These are phyloP conservation scores for Handroanthus guayacan DNA, from an alignment of 257 asterid genomes.

Conservation along the genomic window DNA sequence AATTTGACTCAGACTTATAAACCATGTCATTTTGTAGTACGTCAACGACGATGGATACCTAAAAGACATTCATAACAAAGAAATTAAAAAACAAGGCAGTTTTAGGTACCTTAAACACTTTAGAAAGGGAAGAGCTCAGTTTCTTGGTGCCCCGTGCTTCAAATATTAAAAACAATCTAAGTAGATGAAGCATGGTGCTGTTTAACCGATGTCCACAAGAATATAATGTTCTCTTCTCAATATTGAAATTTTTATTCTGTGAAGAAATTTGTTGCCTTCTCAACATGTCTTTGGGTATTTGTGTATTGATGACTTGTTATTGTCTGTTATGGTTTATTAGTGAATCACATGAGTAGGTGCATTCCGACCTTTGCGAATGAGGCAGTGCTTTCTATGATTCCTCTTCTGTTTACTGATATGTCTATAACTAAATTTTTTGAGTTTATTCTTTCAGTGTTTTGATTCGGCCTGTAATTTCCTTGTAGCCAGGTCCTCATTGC, in stretches of 20 bases:
- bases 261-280: conserved; percentile 1
- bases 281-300: conserved; percentile 10
- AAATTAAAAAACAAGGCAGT: not conserved
- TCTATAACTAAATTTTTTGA: not conserved
- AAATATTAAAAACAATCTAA: not conserved
- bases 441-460: conserved; percentile 34
- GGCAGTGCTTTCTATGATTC: conserved; percentile 28
- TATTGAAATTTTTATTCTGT: conserved; percentile 2
- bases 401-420: conserved; percentile 20
- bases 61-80: not conserved
- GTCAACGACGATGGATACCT: not conserved
- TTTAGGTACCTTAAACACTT: conserved; percentile 26
- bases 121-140: conserved; percentile 6
- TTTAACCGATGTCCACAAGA: not conserved
- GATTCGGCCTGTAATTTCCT: conserved; percentile 31
- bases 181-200: conserved; percentile 5
- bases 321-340: conserved; percentile 26
- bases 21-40: not conserved
- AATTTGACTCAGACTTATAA: conserved; percentile 7
- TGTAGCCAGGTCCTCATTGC: conserved; percentile 86
- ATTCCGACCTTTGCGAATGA: conserved; percentile 17
- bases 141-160: conserved; percentile 17
- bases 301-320: conserved; percentile 11
- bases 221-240: not conserved
- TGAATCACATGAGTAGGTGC: conserved; percentile 18